Evolutionary conservation across 2,329 filamentous ascomycete species (phyloP), one percentile per base, ranked within the genome.

Genomic region (Apiospora hydei): DNA sequence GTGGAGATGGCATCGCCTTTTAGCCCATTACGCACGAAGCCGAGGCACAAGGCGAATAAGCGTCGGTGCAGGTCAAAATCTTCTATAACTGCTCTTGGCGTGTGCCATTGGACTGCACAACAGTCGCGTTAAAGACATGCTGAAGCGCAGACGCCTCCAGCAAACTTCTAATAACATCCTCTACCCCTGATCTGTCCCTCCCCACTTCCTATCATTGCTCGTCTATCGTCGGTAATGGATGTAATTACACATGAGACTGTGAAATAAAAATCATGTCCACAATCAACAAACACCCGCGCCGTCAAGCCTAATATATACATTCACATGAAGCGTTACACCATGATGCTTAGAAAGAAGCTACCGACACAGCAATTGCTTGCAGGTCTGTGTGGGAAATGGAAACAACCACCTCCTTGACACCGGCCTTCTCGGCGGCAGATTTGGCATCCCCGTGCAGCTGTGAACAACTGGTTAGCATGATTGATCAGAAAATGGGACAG

Each of bases 371-470:
- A 79, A 98, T 95, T 73, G 96, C 95, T 84, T 99, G 96, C 72
- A 88, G 92, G 77, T 98, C 96, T 51, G 93, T 96, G 84, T 99
- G 97, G 78, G 96, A 98, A 80, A 99, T 98, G 80, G 95, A 98
- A 77, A 99, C 93, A 76, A 89, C 96, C 75, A 98, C 92, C 71
- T 91, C 91, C 87, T 96, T 97, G 61, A 98, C 91, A 74, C 95
- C 94, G 38, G 93, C 94, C 82, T 94, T 88, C 82, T 93, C 91
- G n/a, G 96, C 96, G 70, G 94, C 94, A 70, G 89, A 84, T 74
- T 94, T 91, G 70, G 96, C 96, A 74, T 93, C 90, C 76, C 96
- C 96, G 77, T 96, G 92, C 67, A 99, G 90, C 94, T 98, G 74
- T 53, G 21, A 64, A n/a, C 21, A 49, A 71, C 69, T 64, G 68